Percentiles rank a stretch among this genome's conserved stretches.
phyloP scores from a whole-genome alignment of 106 monocot genomes.

The Platanthera zijinensis region DNA sequence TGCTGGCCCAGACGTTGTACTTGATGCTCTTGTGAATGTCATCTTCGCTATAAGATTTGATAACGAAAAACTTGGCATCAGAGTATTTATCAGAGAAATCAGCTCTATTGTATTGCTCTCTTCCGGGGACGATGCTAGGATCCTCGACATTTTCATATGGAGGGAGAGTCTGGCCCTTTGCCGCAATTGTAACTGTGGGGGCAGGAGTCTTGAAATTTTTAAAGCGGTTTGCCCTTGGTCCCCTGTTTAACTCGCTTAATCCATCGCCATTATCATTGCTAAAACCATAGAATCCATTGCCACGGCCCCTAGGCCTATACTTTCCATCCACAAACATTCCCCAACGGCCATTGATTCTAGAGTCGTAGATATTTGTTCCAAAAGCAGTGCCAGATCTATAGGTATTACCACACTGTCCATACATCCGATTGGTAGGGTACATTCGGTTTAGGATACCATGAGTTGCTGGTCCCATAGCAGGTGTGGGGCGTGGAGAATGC shows the following conservation, averaged over 20 bases:
- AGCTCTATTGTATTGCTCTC: slow-evolving; percentile 48
- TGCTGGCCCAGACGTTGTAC: slow-evolving; percentile 87
- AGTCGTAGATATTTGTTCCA: slow-evolving; percentile 29
- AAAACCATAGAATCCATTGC: slow-evolving; percentile 46
- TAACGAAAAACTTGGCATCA: slow-evolving; percentile 72
- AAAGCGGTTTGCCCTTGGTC: slow-evolving; percentile 51
- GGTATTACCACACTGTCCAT: slow-evolving; percentile 31
- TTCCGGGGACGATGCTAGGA: slow-evolving; percentile 28
- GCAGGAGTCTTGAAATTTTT: slow-evolving; percentile 32
- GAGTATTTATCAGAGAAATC: slow-evolving; percentile 51
- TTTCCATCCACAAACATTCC: slow-evolving; percentile 31
- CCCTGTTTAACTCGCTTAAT: slow-evolving; percentile 59
- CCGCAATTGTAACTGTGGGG: slow-evolving; percentile 11
- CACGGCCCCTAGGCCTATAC: slow-evolving; percentile 43
- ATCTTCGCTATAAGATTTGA: slow-evolving; percentile 89
- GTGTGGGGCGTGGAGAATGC: slow-evolving; percentile 23
- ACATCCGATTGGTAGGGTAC: slow-evolving; percentile 49
- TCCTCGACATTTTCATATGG: slow-evolving; percentile 26
- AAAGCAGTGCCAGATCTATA: slow-evolving; percentile 23
- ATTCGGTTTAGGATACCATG: slow-evolving; percentile 33
- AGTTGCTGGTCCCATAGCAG: slow-evolving; percentile 19
- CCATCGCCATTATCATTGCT: slow-evolving; percentile 59
- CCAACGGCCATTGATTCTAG: slow-evolving; percentile 27
- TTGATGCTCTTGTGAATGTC: slow-evolving; percentile 83
- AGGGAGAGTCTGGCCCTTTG: slow-evolving; percentile 29